Percentiles rank a stretch among this genome's conserved stretches.
Conservation (phyloP, 768 basidiomycete species). For the Tubosaeta sp. region DNA sequence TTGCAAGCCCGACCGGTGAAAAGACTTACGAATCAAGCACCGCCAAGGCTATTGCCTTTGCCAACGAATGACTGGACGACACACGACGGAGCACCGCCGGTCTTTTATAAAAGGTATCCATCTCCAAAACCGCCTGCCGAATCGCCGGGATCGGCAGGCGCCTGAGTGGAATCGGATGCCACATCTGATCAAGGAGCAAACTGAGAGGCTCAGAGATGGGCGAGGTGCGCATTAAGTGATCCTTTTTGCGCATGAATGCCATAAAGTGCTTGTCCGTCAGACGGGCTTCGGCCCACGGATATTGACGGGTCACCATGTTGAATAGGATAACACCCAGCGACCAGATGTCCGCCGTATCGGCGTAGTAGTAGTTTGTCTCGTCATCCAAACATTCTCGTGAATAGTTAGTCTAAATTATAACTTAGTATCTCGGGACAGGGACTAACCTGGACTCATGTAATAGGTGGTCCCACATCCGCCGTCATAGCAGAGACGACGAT, state of each 20-base stretch:
- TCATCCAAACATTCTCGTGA: constrained; percentile 54
- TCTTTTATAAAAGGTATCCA: constrained; percentile 13
- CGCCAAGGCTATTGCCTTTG: neutral
- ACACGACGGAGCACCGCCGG: neutral
- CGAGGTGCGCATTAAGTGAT: constrained; percentile 1
- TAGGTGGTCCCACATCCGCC: constrained; percentile 56
- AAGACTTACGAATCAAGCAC: constrained; percentile 14
- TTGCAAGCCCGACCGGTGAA: no score
- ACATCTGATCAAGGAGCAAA: constrained; percentile 11
- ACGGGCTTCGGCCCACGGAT: constrained; percentile 16
- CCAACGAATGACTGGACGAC: neutral
- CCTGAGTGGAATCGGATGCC: constrained; percentile 8
- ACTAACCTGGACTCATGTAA: constrained; percentile 72
- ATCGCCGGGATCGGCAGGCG: constrained; percentile 19
- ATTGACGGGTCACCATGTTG: constrained; percentile 69
- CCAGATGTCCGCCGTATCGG: constrained; percentile 53
- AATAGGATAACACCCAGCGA: constrained; percentile 76
- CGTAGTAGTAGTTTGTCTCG: constrained; percentile 20
- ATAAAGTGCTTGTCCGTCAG: neutral
- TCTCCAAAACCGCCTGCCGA: constrained; percentile 8
- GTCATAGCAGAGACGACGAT: constrained; percentile 39
- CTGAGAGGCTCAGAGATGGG: constrained; percentile 10
- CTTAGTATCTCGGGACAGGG: no score
- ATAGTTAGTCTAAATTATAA: constrained; percentile 3
- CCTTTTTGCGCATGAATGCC: neutral